Evolutionary conservation across 805 yeast species (phyloP), one percentile per base, ranked within the genome.

Genomic region (Starmerella asiatica): DNA sequence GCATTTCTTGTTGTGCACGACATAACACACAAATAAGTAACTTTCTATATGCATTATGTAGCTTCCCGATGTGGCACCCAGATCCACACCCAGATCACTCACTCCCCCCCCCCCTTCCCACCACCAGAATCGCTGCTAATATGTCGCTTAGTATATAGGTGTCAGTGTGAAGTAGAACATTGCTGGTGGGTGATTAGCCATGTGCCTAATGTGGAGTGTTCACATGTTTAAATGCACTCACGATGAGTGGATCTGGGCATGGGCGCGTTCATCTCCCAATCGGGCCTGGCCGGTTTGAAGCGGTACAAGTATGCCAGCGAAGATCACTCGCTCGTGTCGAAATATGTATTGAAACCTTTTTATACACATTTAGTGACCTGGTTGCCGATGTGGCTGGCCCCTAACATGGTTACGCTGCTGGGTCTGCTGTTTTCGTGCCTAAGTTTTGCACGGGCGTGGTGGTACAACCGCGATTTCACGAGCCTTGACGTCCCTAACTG

Each of bases 371-470:
- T 84, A 56, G 86, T 79, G 26, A 57, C 64, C 34, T 63, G 83
- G 27, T 83, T 86, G 62, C 97, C 97, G 2, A 41, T 69, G 45
- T 76, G 76, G 71, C 74, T 88, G 79, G 96, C 96, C 3, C 52
- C 94, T 82, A 33, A 84, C 78, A 56, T 73, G 55, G 79, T 86
- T 39, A 88, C 97, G 1, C 62, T 88, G 21, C 62, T 71, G 11
- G 97, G 97, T 0, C 68, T 88, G 45, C 52, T 68, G 20, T 88
- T 85, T 56, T 73, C 86, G 32, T 51, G 81, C 12, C 54, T 70
- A 34, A 80, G 85, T 52, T 63, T 81, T 42, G 37, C 68, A 5
- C 64, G 79, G 5, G 82, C 79, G 19, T 68, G 84, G 47, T 75
- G 72, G 54, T 76, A 67, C 48, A 91, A 85, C 56, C 93, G 94